These are phyloP conservation scores for Leucocoprinus sp. DNA, from an alignment of 768 basidiomycete genomes.

Conservation along the genomic window DNA sequence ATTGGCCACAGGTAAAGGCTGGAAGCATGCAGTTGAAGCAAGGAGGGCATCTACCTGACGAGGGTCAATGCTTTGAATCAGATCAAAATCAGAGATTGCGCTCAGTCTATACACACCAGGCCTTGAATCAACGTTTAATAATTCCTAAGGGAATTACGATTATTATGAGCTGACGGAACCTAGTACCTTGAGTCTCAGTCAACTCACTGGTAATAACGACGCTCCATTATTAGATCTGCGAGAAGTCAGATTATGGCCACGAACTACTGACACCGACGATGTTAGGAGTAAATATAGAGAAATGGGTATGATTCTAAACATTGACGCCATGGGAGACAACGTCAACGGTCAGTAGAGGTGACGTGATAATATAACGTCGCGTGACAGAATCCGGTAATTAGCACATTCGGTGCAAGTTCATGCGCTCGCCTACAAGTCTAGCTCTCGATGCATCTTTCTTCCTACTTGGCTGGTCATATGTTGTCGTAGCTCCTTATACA, in stretches of 20 bases:
- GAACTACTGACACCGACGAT: not conserved
- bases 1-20: constrained; percentile 88
- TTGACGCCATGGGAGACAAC: not conserved
- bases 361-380: not conserved
- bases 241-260: not conserved
- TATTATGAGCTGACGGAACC: not conserved
- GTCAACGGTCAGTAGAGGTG: not conserved
- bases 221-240: not conserved
- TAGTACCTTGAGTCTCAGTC: not conserved
- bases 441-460: constrained; percentile 45
- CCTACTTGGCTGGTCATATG: constrained; percentile 50
- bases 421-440: constrained; percentile 16
- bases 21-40: constrained; percentile 97
- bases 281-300: constrained; percentile 1
- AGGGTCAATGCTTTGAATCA: not conserved
- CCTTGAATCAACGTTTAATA: not conserved
- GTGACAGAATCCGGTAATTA: too few species aligned
- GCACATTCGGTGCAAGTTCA: not conserved
- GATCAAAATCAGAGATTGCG: not conserved
- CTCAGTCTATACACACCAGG: constrained; percentile 3
- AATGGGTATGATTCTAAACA: not conserved
- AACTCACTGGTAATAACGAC: constrained; percentile 5
- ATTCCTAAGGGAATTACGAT: constrained; percentile 1
- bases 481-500: constrained; percentile 76
- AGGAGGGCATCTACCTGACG: constrained; percentile 59